Evolutionary conservation across 2,329 filamentous ascomycete genomes (phyloP), one percentile per base, ranked within the genome.

Genomic region (Dothistroma septosporum): DNA sequence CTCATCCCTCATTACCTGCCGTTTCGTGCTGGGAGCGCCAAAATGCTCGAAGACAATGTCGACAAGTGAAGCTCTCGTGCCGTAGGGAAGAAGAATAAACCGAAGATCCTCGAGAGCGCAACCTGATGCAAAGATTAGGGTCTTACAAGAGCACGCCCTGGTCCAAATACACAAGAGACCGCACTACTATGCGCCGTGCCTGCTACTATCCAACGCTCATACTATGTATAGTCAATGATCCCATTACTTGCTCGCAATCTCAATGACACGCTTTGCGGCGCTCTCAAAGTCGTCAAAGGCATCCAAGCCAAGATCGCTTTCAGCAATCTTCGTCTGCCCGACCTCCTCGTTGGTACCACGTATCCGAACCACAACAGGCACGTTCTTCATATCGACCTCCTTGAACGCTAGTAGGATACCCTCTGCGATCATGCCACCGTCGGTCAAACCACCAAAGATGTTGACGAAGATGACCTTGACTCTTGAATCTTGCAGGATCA

Each of bases 401-500:
- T 82, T 80, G 70, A 92, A 91, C 1, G 89, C 89, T 66, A 90
- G 70, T 28, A 92, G 79, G 53, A 93, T 83, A 0, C 89, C 89
- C 60, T 86, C 80, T 0, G 90, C 90, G 73, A 92, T 92, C 89
- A 92, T 92, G 66, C 91, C 89, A 37, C 89, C 89, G 61, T 87
- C 81, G 7, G 87, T 91, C 67, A 91, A 70, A 0, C 87, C 86
- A 9, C 85, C 87, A 65, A 88, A 90, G 65, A 89, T 89, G 64
- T 89, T 89, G 32, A 89, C 86, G 67, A 88, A 88, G 21, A 89
- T 82, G 22, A 89, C 86, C 68, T 85, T 87, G 8, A 95, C 90
- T 32, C 90, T 80, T 1, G 81, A 75, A 68, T 96, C 91, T 5
- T 80, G 78, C 50, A 91, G 78, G 19, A 96, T 85, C 12, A 92